These are phyloP conservation scores for Colletotrichum falcatum DNA, from an alignment of 2,329 filamentous ascomycete species.

Conservation along the genomic window DNA sequence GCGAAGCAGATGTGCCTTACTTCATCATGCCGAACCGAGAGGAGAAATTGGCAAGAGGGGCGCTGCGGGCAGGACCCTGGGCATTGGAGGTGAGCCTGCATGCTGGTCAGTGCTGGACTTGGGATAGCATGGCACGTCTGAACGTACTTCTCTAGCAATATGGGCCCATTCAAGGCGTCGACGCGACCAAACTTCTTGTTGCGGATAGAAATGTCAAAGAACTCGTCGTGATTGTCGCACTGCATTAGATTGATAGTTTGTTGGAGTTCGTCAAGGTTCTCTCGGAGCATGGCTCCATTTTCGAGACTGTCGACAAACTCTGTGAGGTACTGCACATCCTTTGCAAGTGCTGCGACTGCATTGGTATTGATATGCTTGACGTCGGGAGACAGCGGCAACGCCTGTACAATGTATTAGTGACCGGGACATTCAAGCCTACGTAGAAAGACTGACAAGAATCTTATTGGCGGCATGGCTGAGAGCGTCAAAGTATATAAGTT, in stretches of 20 bases:
- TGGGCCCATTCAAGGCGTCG: constrained; percentile 88
- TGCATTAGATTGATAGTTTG: constrained; percentile 93
- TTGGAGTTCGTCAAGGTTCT: constrained; percentile 91
- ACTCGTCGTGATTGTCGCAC: constrained; percentile 92
- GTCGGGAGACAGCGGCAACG: constrained; percentile 79
- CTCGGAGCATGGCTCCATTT: constrained; percentile 84
- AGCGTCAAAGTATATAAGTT: constrained; percentile 97
- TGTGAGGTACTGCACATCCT: constrained; percentile 86
- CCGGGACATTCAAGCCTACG: background rate
- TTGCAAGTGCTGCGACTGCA: constrained; percentile 82
- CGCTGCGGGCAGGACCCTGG: constrained; percentile 67
- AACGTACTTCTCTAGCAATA: constrained; percentile 88
- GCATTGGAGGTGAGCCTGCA: constrained; percentile 73
- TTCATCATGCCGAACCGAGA: constrained; percentile 78
- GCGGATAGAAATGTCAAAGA: constrained; percentile 89
- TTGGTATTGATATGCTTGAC: constrained; percentile 90
- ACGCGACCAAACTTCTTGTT: constrained; percentile 96
- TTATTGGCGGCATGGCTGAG: constrained; percentile 89
- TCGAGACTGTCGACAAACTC: constrained; percentile 89
- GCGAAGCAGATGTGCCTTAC: constrained; percentile 44
- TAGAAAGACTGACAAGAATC: constrained; percentile 71
- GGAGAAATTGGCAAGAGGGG: constrained; percentile 79
- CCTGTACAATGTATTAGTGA: constrained; percentile 54
- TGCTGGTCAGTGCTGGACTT: constrained; percentile 44
- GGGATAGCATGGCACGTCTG: background rate